Conservation (phyloP, 1,284 basidiomycete genomes). For the Leccinum ponderosum region DNA sequence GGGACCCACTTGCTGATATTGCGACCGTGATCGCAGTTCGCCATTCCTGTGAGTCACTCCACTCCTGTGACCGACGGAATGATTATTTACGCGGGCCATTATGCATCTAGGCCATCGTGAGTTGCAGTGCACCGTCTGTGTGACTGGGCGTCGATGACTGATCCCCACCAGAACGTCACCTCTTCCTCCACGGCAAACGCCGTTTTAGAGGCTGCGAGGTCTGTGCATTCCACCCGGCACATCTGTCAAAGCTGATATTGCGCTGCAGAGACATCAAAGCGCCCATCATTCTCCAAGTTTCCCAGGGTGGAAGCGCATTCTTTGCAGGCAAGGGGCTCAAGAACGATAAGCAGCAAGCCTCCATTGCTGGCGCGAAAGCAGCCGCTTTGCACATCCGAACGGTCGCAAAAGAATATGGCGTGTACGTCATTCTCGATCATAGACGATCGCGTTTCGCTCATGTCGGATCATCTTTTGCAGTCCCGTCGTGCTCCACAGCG, state of each 20-base stretch:
- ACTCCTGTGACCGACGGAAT: not conserved
- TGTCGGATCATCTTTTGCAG: conserved; percentile 38
- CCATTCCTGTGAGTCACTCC: conserved; percentile 59
- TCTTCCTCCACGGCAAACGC: conserved; percentile 79
- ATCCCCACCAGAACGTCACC: conserved; percentile 55
- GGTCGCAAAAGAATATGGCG: conserved; percentile 87
- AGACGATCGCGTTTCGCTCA: not conserved
- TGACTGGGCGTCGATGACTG: conserved; percentile 3
- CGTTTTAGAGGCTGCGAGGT: conserved; percentile 76
- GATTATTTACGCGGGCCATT: not conserved
- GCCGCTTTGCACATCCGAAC: conserved; percentile 93
- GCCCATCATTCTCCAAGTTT: conserved; percentile 97
- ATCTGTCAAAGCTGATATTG: conserved; percentile 7
- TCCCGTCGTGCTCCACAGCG: conserved; percentile 97
- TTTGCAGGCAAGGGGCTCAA: conserved; percentile 96
- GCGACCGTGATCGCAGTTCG: conserved; percentile 47
- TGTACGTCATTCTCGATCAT: conserved; percentile 54
- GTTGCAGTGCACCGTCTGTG: conserved; percentile 27
- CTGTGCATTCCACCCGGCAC: not conserved
- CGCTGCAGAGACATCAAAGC: conserved; percentile 79
- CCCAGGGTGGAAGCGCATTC: conserved; percentile 96
- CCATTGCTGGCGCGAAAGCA: conserved; percentile 88
- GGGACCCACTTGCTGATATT: not conserved
- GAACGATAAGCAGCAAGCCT: conserved; percentile 97
- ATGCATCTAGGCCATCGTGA: conserved; percentile 56